Conservation (phyloP, 176 grass and related monocot species). For the Musa troglodytarum region DNA sequence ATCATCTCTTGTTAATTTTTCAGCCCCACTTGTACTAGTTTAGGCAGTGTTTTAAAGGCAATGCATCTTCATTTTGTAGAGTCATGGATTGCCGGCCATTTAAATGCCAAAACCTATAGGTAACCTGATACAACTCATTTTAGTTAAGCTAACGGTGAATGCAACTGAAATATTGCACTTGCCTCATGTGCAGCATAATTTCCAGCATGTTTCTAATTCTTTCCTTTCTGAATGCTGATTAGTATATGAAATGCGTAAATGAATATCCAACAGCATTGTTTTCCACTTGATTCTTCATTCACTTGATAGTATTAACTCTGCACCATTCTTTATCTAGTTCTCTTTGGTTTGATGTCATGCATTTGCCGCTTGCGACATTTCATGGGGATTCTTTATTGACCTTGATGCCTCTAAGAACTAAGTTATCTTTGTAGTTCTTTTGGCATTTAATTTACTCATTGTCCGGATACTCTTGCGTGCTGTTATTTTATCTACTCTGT, state of each 20-base stretch:
- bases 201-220: background rate
- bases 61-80: too few relatives aligned
- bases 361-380: background rate
- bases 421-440: background rate
- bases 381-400: background rate
- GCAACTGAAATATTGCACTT: background rate
- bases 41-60: too few relatives aligned
- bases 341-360: background rate
- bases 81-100: too few relatives aligned
- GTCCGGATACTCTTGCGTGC: background rate
- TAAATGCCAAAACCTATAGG: too few relatives aligned
- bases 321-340: background rate
- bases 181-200: background rate
- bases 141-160: background rate
- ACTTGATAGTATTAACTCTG: background rate
- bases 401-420: background rate
- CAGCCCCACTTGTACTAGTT: too few relatives aligned
- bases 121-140: too few relatives aligned
- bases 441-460: background rate
- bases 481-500: background rate
- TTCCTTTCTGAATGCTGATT: background rate
- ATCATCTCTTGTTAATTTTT: too few relatives aligned
- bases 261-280: background rate
- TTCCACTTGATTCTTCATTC: background rate
- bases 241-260: background rate